Percentiles rank a stretch among this genome's conserved stretches.
These are phyloP conservation scores for Ganoderma lingzhi DNA, from an alignment of 1,284 basidiomycete species.

Conservation along the genomic window DNA sequence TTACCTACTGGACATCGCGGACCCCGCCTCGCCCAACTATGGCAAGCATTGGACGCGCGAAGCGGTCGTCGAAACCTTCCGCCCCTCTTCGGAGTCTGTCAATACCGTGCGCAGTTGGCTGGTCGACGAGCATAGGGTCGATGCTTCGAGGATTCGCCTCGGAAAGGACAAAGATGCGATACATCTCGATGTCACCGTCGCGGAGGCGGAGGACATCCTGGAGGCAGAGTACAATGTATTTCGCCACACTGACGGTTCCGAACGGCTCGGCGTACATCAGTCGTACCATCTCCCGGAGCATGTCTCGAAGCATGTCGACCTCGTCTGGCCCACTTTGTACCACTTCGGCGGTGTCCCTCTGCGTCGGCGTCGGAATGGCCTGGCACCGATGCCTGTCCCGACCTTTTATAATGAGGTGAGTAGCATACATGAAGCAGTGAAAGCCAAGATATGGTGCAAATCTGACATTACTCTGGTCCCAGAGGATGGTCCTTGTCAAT, in stretches of 20 bases:
- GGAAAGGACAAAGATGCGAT: conserved; percentile 49
- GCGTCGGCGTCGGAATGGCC: not conserved
- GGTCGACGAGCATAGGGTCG: conserved; percentile 42
- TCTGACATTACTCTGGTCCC: conserved; percentile 46
- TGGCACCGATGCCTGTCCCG: not conserved
- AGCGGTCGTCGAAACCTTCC: conserved; percentile 49
- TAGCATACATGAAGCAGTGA: conserved; percentile 33
- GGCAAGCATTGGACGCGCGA: conserved; percentile 51
- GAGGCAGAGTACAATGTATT: conserved; percentile 55
- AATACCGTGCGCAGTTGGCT: conserved; percentile 52
- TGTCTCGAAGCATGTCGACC: conserved; percentile 53
- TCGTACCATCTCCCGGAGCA: conserved; percentile 54
- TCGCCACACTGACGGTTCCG: conserved; percentile 47
- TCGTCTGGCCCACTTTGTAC: conserved; percentile 57
- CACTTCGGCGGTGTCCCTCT: conserved; percentile 38
- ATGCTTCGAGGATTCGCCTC: conserved; percentile 19
- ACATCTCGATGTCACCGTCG: conserved; percentile 50
- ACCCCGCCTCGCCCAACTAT: conserved; percentile 51
- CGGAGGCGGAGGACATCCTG: conserved; percentile 54
- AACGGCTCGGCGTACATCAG: conserved; percentile 45
- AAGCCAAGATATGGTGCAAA: conserved; percentile 40
- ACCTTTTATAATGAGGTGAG: not conserved
- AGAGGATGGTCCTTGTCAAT: conserved; percentile 31
- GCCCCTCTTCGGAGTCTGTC: conserved; percentile 51
- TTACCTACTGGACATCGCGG: conserved; percentile 51